Evolutionary conservation across 257 asterid species (phyloP).

Genomic region (Nemophila menziesii): DNA sequence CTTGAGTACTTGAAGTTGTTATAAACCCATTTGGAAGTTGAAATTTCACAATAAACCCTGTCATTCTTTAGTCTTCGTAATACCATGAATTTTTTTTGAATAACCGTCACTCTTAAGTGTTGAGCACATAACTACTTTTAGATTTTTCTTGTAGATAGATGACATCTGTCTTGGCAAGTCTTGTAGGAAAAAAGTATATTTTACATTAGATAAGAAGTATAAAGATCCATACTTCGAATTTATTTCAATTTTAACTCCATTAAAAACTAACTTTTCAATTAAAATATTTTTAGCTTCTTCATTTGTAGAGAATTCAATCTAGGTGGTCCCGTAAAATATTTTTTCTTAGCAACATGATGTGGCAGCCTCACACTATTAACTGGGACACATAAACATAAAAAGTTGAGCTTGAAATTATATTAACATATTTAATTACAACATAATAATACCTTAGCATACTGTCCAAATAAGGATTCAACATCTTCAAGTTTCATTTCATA

Average conservation of each 20-base stretch:
- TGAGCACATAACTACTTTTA: too few species aligned
- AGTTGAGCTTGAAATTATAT: neutral
- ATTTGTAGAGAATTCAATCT: conserved; percentile 74
- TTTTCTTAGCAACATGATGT: conserved; percentile 83
- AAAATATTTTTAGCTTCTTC: conserved; percentile 63
- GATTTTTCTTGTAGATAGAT: too few species aligned
- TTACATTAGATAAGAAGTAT: too few species aligned
- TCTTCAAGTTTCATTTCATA: conserved; percentile 69
- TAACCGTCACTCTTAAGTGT: too few species aligned
- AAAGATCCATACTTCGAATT: conserved; percentile 67
- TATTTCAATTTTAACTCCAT: conserved; percentile 69
- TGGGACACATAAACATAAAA: conserved; percentile 19
- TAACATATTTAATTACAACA: neutral
- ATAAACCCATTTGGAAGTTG: too few species aligned
- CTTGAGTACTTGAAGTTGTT: too few species aligned
- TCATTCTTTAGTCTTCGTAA: too few species aligned
- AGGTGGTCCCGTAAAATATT: conserved; percentile 79
- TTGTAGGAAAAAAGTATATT: too few species aligned
- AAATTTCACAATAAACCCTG: too few species aligned
- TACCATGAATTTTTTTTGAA: too few species aligned
- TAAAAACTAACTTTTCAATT: conserved; percentile 53
- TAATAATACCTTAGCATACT: conserved; percentile 45
- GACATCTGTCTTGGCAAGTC: too few species aligned
- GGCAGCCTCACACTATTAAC: conserved; percentile 98
- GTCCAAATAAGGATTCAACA: conserved; percentile 60